Conservation (phyloP, 225 moss, liverwort and hornwort genomes). For the Sphagnum contortum region DNA sequence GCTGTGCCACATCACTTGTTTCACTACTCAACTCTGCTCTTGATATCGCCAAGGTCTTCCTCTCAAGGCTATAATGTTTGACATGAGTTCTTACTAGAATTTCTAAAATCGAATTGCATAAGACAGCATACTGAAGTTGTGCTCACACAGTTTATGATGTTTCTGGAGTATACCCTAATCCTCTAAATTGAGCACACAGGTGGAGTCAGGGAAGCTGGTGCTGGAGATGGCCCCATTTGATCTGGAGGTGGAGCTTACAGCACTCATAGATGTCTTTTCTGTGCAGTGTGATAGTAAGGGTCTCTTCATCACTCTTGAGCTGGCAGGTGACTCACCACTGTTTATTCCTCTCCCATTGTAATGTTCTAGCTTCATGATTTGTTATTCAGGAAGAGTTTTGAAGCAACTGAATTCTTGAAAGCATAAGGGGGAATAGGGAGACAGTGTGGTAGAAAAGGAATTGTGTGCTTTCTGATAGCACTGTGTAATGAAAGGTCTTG, state of each 20-base stretch:
- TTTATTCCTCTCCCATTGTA: not conserved
- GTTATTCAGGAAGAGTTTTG: not conserved
- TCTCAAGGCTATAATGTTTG: no score
- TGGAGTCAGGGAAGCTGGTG: slow-evolving; percentile 77
- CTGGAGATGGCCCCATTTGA: slow-evolving; percentile 70
- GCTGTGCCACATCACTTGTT: slow-evolving; percentile 75
- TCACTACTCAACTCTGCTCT: slow-evolving; percentile 83
- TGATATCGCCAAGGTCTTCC: slow-evolving; percentile 76
- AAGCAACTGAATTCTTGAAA: no score
- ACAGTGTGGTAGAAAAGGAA: no score
- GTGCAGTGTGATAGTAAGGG: slow-evolving; percentile 70
- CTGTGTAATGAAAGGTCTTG: no score
- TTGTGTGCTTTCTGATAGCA: no score
- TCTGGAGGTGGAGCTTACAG: slow-evolving; percentile 75
- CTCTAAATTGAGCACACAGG: slow-evolving; percentile 22
- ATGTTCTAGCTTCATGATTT: not conserved
- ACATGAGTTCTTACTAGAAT: no score
- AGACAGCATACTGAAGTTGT: no score
- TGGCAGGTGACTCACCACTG: slow-evolving; percentile 34
- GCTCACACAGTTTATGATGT: no score
- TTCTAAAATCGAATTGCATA: no score
- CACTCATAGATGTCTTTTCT: slow-evolving; percentile 84
- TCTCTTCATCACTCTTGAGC: slow-evolving; percentile 71
- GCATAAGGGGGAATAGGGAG: no score
- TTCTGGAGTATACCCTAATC: no score